These are phyloP conservation scores for Gossypium davidsonii DNA, from an alignment of 441 rosid genomes.

Conservation along the genomic window DNA sequence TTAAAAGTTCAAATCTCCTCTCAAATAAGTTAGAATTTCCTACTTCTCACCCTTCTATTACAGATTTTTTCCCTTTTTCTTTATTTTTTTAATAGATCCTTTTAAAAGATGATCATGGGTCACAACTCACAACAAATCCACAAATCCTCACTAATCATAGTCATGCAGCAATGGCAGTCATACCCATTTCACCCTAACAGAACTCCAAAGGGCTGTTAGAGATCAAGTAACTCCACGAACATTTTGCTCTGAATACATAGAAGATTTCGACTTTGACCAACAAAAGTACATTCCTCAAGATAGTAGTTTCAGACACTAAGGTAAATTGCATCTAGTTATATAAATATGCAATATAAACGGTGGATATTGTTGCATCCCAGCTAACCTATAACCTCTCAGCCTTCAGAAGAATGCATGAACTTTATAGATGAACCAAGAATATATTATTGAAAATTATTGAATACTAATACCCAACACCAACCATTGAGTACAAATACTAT, in stretches of 20 bases:
- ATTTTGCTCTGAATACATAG: neutral
- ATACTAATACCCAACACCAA: neutral
- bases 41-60: neutral
- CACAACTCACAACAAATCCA: neutral
- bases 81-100: neutral
- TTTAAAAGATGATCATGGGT: neutral
- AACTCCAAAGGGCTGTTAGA: neutral
- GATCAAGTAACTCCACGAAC: neutral
- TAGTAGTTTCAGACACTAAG: neutral
- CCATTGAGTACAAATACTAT: neutral
- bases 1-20: neutral
- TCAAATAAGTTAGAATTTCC: neutral
- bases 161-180: neutral
- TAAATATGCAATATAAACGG: neutral
- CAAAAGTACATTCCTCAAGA: neutral
- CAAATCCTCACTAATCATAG: neutral
- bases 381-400: neutral
- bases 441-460: neutral
- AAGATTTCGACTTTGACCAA: neutral
- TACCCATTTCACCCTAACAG: neutral
- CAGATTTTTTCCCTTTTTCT: neutral
- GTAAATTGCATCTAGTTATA: neutral
- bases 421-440: neutral
- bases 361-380: neutral
- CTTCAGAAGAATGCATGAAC: neutral